phyloP scores from a whole-genome alignment of 306 rosid species.

The Argentina anserina region DNA sequence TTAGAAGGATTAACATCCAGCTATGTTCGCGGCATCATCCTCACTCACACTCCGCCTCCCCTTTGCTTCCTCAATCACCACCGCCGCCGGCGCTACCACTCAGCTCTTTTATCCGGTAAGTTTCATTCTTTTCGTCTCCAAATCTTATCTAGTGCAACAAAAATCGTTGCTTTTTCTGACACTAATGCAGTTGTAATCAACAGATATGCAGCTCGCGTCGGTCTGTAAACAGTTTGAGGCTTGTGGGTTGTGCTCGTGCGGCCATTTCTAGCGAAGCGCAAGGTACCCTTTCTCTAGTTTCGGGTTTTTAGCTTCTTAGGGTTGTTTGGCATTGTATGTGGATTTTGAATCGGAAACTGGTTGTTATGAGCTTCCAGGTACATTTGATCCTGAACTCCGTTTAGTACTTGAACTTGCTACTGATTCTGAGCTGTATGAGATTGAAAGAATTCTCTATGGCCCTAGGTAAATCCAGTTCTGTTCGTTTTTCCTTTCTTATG shows the following conservation, averaged over 20 bases:
- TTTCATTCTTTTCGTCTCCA: not conserved
- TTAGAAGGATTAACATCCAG: too few relatives aligned
- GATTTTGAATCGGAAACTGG: not conserved
- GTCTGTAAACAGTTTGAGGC: conserved; percentile 29
- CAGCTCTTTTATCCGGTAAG: conserved; percentile 25
- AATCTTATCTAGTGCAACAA: not conserved
- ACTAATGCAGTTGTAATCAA: not conserved
- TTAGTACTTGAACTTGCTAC: conserved; percentile 82
- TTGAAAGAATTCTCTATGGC: conserved; percentile 80
- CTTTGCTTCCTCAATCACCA: conserved; percentile 20
- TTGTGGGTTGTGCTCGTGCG: conserved; percentile 41
- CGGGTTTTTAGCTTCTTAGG: conserved; percentile 4
- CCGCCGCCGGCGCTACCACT: conserved; percentile 11
- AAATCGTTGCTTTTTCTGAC: conserved; percentile 3
- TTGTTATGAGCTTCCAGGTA: conserved; percentile 26
- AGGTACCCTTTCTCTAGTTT: conserved; percentile 27
- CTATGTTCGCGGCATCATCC: conserved; percentile 9
- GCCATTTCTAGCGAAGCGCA: conserved; percentile 36
- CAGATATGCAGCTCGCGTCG: conserved; percentile 28
- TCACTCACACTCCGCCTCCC: conserved; percentile 25
- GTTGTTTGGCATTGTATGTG: not conserved
- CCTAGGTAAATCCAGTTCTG: conserved; percentile 42
- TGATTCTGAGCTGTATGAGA: conserved; percentile 68
- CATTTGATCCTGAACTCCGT: conserved; percentile 70
- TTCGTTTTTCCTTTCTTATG: not conserved